phyloP scores from a whole-genome alignment of 1,284 basidiomycete species.

The Naganishia albida region DNA sequence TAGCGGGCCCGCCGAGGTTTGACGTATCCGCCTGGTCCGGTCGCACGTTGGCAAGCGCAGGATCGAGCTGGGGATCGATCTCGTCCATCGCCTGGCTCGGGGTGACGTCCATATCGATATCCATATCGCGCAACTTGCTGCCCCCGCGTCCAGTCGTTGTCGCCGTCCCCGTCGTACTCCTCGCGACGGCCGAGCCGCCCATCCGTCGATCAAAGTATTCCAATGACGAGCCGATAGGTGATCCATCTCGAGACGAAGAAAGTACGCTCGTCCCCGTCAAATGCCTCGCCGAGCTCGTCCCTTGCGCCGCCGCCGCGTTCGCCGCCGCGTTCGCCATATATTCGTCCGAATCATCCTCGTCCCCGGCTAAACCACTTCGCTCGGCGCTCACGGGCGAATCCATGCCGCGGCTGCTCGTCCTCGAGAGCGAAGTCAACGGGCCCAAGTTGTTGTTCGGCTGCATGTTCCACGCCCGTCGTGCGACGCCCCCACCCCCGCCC shows the following conservation, averaged over 20 bases:
- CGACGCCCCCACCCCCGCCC: constrained; percentile 7
- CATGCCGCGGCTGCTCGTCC: constrained; percentile 30
- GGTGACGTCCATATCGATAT: constrained; percentile 20
- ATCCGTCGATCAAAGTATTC: constrained; percentile 27
- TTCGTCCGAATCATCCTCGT: constrained; percentile 29
- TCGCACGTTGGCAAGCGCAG: not conserved
- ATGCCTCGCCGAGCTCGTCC: not conserved
- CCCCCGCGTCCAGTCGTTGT: constrained; percentile 12
- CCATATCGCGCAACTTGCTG: constrained; percentile 25
- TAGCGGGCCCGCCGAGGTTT: too few species aligned
- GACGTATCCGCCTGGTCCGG: not conserved
- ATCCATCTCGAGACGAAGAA: constrained; percentile 18
- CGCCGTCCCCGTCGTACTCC: not conserved
- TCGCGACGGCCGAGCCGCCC: constrained; percentile 10
- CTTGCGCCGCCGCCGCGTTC: not conserved
- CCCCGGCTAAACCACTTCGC: constrained; percentile 25
- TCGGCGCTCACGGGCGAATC: constrained; percentile 33
- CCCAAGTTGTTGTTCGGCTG: constrained; percentile 23
- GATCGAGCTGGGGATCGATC: not conserved
- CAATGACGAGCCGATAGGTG: constrained; percentile 17
- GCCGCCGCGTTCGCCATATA: constrained; percentile 6
- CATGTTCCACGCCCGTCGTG: constrained; percentile 28
- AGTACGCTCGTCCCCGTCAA: constrained; percentile 2
- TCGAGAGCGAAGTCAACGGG: constrained; percentile 15
- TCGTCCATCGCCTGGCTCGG: not conserved